A percentile compares a stretch with the other conserved stretches of the same genome.
Evolutionary conservation across 352 stramenopile genomes (phyloP).

Genomic region (Phytopythium vexans): DNA sequence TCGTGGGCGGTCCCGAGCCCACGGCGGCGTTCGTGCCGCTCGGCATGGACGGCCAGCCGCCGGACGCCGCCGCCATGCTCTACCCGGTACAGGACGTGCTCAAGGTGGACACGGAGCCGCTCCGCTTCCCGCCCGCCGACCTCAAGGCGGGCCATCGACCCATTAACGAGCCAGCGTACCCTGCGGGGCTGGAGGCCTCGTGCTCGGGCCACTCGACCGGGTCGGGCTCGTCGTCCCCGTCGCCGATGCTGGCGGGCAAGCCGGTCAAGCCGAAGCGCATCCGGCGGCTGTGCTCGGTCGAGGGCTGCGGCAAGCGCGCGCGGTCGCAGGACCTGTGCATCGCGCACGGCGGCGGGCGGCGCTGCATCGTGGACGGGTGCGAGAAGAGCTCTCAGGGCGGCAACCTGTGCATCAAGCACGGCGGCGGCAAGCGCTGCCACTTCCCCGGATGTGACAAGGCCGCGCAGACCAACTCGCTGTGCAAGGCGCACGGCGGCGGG

Average conservation of each 20-base stretch:
- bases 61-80: constrained; percentile 1
- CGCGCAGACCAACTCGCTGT: constrained; percentile 82
- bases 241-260: not conserved
- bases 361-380: constrained; percentile 75
- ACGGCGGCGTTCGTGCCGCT: not conserved
- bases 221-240: constrained; percentile 12
- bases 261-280: constrained; percentile 26
- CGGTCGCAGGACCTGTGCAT: constrained; percentile 86
- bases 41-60: not conserved
- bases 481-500: constrained; percentile 84
- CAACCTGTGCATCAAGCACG: constrained; percentile 85
- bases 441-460: constrained; percentile 76
- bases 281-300: constrained; percentile 59
- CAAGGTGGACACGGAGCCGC: not conserved
- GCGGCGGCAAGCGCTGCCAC: constrained; percentile 79
- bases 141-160: not conserved
- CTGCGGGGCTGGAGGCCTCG: constrained; percentile 10
- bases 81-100: not conserved
- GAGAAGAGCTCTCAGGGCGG: constrained; percentile 79
- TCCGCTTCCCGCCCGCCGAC: constrained; percentile 4
- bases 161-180: not conserved
- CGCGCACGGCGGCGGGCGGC: constrained; percentile 74
- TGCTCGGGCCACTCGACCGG: constrained; percentile 20
- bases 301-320: constrained; percentile 85
- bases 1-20: not conserved